phyloP scores from a whole-genome alignment of 345 rosid genomes.

The Gossypium anomalum region DNA sequence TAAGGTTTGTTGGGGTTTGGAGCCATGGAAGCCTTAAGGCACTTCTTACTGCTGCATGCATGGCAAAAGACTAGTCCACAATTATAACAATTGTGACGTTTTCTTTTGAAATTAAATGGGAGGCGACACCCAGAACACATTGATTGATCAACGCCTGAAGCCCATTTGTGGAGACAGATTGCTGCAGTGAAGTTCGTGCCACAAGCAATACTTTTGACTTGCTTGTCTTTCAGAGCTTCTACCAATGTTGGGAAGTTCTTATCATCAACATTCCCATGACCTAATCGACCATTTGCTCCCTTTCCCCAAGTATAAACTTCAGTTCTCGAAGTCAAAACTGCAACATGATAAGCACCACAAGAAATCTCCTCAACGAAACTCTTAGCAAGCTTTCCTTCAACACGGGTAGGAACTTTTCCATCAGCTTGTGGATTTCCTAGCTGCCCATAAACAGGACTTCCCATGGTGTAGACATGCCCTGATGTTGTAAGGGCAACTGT shows the following conservation, averaged over 20 bases:
- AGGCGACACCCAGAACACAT: slow-evolving; percentile 98
- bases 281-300: slow-evolving; percentile 94
- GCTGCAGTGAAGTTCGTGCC: slow-evolving; percentile 91
- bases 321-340: slow-evolving; percentile 82
- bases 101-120: slow-evolving; percentile 83
- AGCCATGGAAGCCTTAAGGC: slow-evolving; percentile 93
- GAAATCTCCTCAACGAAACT: slow-evolving; percentile 89
- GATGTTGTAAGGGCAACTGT: slow-evolving; percentile 86
- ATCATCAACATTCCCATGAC: slow-evolving; percentile 91
- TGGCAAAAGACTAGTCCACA: slow-evolving; percentile 95
- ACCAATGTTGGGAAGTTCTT: slow-evolving; percentile 73
- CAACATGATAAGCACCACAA: slow-evolving; percentile 97
- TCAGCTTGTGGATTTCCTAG: slow-evolving; percentile 88
- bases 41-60: slow-evolving; percentile 89
- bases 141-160: slow-evolving; percentile 91
- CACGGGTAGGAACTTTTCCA: slow-evolving; percentile 78
- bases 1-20: slow-evolving; percentile 89
- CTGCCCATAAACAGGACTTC: slow-evolving; percentile 97
- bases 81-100: slow-evolving; percentile 75
- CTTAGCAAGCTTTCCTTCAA: slow-evolving; percentile 86
- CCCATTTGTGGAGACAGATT: slow-evolving; percentile 97
- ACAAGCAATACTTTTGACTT: slow-evolving; percentile 88
- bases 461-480: slow-evolving; percentile 91
- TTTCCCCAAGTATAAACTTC: slow-evolving; percentile 99
- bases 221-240: slow-evolving; percentile 92